These are phyloP conservation scores for Actinomortierella ambigua DNA, from an alignment of 371 early-diverging fungal genomes.

Conservation along the genomic window DNA sequence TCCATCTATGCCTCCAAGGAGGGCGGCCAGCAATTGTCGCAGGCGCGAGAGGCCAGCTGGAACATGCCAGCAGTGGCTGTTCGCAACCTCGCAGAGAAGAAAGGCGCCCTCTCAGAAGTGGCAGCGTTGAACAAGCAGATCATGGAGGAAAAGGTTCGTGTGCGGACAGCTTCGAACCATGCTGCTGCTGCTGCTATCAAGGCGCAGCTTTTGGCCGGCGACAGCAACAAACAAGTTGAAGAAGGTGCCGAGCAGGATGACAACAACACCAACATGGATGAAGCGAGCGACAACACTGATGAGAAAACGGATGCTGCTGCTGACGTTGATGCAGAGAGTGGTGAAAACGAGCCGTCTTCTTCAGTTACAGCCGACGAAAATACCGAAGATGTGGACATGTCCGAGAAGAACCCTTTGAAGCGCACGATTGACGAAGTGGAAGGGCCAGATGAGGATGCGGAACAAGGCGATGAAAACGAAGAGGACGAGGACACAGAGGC, in stretches of 20 bases:
- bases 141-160: constrained; percentile 41
- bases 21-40: constrained; percentile 35
- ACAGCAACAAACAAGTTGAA: constrained; percentile 3
- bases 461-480: constrained; percentile 17
- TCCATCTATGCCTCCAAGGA: constrained; percentile 41
- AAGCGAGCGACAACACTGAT: constrained; percentile 4
- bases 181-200: constrained; percentile 64
- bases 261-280: neutral
- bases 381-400: constrained; percentile 38
- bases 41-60: constrained; percentile 17
- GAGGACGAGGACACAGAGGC: constrained; percentile 53
- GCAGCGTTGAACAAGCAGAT: constrained; percentile 43
- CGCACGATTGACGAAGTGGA: constrained; percentile 47
- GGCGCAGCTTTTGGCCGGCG: constrained; percentile 43
- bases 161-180: constrained; percentile 35
- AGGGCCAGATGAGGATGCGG: constrained; percentile 43
- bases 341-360: constrained; percentile 46
- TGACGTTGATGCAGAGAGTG: constrained; percentile 22
- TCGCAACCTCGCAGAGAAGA: constrained; percentile 42
- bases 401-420: constrained; percentile 26
- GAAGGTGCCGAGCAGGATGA: constrained; percentile 3
- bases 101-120: constrained; percentile 45
- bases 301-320: constrained; percentile 30
- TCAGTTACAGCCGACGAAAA: constrained; percentile 46
- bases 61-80: constrained; percentile 44